Evolutionary conservation across 768 basidiomycete species (phyloP).

Genomic region (Lactarius evosmus): DNA sequence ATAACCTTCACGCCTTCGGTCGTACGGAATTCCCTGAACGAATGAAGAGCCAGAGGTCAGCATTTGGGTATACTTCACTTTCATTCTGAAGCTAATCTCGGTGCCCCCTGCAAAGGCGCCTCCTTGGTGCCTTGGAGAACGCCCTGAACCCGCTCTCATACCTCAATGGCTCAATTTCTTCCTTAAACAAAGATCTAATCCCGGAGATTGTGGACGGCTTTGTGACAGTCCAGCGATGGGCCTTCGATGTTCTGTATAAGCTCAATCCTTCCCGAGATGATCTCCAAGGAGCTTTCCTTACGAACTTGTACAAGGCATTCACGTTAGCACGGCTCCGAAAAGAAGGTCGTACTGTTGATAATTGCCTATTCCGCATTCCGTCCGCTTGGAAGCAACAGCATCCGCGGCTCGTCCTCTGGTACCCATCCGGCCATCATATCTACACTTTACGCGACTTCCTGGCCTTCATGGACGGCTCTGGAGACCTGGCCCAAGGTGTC

Average conservation of each 20-base stretch:
- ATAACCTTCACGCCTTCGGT: constrained; percentile 30
- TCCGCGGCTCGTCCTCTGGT: neutral
- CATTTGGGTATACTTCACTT: neutral
- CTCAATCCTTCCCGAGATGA: constrained; percentile 31
- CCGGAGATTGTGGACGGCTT: constrained; percentile 41
- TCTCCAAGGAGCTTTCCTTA: constrained; percentile 37
- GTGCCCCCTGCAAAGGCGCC: neutral
- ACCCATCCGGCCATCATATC: neutral
- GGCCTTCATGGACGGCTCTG: constrained; percentile 24
- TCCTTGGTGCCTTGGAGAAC: constrained; percentile 40
- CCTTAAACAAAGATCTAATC: constrained; percentile 38
- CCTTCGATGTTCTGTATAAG: constrained; percentile 39
- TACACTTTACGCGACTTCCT: constrained; percentile 10
- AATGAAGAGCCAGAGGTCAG: constrained; percentile 15
- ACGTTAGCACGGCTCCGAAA: constrained; percentile 32
- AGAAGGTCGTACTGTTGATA: constrained; percentile 1
- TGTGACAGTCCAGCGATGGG: constrained; percentile 45
- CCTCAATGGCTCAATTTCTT: constrained; percentile 43
- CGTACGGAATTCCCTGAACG: neutral
- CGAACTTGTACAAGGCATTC: constrained; percentile 38
- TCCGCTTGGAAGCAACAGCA: neutral
- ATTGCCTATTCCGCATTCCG: constrained; percentile 6
- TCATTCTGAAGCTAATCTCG: neutral
- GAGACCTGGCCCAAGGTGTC: constrained; percentile 45
- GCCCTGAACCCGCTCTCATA: constrained; percentile 47